Evolutionary conservation across 495 filamentous ascomycete species (phyloP).

Genomic region (Xylona heveae): DNA sequence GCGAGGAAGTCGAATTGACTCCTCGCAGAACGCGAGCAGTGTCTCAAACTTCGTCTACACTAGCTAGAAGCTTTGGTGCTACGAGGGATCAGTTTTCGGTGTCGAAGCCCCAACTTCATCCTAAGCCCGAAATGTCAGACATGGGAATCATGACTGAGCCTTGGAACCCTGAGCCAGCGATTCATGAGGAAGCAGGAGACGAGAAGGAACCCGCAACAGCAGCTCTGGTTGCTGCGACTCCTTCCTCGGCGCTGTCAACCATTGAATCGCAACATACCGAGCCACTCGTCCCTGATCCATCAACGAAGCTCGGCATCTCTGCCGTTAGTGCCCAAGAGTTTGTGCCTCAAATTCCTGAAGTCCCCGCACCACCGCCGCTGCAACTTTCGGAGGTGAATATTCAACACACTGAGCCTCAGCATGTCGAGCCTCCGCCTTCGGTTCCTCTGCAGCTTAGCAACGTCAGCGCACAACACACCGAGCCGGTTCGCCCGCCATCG

Average conservation of each 20-base stretch:
- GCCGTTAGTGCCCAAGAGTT: not conserved
- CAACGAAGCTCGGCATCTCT: not conserved
- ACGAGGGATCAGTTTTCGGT: constrained; percentile 7
- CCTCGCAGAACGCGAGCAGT: constrained; percentile 15
- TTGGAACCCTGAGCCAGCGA: constrained; percentile 19
- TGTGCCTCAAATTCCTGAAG: too few relatives aligned
- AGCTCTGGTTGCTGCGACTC: not conserved
- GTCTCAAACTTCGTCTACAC: constrained; percentile 8
- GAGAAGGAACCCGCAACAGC: not conserved
- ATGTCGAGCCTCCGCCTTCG: too few relatives aligned
- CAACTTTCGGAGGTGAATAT: not conserved
- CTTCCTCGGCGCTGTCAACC: constrained; percentile 8
- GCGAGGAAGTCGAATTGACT: constrained; percentile 23
- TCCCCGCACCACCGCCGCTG: too few relatives aligned
- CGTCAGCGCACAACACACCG: too few relatives aligned
- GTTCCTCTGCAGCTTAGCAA: too few relatives aligned
- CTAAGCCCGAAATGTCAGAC: constrained; percentile 44
- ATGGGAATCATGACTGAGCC: constrained; percentile 78
- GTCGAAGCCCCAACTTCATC: constrained; percentile 12
- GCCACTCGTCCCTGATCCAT: not conserved
- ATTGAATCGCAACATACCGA: constrained; percentile 10
- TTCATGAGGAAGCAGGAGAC: not conserved
- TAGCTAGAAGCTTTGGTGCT: not conserved
- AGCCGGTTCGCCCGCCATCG: too few relatives aligned
- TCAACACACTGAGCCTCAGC: constrained; percentile 1